Percentiles rank a stretch among this genome's conserved stretches.
Conservation (phyloP, 2,329 filamentous ascomycete species). For the Aspergillus calidoustus region DNA sequence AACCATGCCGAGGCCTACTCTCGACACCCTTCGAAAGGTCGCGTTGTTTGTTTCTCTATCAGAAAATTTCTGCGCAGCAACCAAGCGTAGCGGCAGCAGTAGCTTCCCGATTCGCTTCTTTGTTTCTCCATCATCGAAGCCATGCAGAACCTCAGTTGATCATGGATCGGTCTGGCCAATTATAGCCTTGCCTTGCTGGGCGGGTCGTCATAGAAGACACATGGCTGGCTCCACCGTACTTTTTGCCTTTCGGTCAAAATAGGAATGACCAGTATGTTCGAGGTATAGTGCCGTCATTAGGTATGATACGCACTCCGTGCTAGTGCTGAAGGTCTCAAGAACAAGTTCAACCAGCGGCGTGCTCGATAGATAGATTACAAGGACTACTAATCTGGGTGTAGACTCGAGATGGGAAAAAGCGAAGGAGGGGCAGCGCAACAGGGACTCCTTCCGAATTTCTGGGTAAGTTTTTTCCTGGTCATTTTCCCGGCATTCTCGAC, state of each 20-base stretch:
- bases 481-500: slow-evolving; percentile 7
- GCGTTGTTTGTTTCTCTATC: slow-evolving; percentile 16
- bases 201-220: slow-evolving; percentile 30
- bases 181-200: slow-evolving; percentile 1
- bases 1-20: not conserved
- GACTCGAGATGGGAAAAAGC: not conserved
- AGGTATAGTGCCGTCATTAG: slow-evolving; percentile 8
- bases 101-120: slow-evolving; percentile 27
- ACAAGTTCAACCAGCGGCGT: slow-evolving; percentile 9
- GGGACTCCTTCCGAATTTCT: slow-evolving; percentile 7
- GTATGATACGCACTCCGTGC: not conserved
- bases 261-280: not conserved
- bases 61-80: slow-evolving; percentile 25
- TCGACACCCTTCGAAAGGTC: not conserved
- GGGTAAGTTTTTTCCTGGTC: not conserved
- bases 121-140: slow-evolving; percentile 20
- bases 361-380: not conserved
- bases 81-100: slow-evolving; percentile 22
- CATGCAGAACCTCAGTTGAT: slow-evolving; percentile 33
- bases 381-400: not conserved
- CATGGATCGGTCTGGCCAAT: slow-evolving; percentile 23
- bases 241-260: slow-evolving; percentile 21
- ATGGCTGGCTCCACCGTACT: slow-evolving; percentile 30
- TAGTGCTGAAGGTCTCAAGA: not conserved
- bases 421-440: not conserved